Base-by-base conservation (phyloP, 371 early-diverging fungal species). In the Mucor plumbeus region DNA sequence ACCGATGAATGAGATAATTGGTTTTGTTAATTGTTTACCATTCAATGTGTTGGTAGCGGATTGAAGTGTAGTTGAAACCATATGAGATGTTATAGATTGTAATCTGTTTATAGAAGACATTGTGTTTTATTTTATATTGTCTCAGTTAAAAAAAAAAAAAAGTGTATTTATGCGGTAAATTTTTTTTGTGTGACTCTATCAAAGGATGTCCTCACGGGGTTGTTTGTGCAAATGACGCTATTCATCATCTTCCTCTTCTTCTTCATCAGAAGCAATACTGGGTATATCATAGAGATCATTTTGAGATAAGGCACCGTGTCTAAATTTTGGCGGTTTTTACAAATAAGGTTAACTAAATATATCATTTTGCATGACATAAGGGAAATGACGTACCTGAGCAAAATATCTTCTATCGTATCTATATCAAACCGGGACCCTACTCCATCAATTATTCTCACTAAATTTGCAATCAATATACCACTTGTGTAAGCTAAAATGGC, bases 1-100 rank as follows among this genome's bases (percentile, higher is more conserved):
- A 65, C 97, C 96, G 63, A 93, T 92, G 73, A 94, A 91, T 33
- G 88, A 83, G 34, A 94, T 74, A 31, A 67, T 61, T 26, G 82
- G 82, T 19, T 64, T 66, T 47, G 72, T 34, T 11, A 38, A 11
- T 64, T 54, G 31, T 54, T 69, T 59, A 11, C 53, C 14, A 31
- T 6, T 31, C 0, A 53, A 6, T 31, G 53, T 31, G 53, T 26
- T 53, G 40, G 44, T 26, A 47, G 17, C 38, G 38, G 62, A 47
- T 17, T 60, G 19, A 9, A 40, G 19, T 64, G 67, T 61, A 36
- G 71, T 40, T 55, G 72, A 61, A 21, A 72, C 68, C 64, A 70
- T 61, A 61, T 69, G 69, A 26, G 67, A 73, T 26, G 64, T 59
- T 50, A 68, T 63, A 38, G 70, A 35, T 69, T 65, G 63, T 63